Base-by-base conservation (phyloP, 495 filamentous ascomycete species). In the Penicillium subrubescens region DNA sequence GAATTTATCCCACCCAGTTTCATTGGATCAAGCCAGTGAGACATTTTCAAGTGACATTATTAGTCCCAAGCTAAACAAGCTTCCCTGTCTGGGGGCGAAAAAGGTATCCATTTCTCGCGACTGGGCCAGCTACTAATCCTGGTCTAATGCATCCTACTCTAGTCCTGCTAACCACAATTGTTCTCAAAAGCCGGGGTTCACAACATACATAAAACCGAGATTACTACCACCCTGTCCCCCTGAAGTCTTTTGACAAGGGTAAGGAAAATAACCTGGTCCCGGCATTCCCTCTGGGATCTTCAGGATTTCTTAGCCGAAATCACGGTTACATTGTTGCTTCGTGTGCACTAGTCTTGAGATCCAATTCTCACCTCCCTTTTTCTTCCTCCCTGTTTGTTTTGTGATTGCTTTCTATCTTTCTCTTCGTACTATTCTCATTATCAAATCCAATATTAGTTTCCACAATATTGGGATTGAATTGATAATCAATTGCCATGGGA, bases 121-220 rank as follows among this genome's bases (percentile, higher is more conserved):
- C 51, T 34, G 27, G 51, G 15, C n/a, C 31, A 15, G 51, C n/a
- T n/a, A 54, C 51, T 54, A 54, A 54, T 54, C 27, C 51, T 54
- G 51, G 27, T 10, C 31, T 54, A 29, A 34, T 54, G 51, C 51
- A 54, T 54, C 19, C 51, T 34, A 34, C 51, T 29, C 29, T 21
- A 15, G 14, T 19, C 29, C 27, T 12, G 14, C 31, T 19, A 29
- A 31, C 51, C 51, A 54, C 27, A 31, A 12, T 19, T 29, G 10
- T 3, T 6, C 31, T 33, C 2, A 0, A 8, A 33, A 29, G 25
- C 44, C 19, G 21, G 44, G 43, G 44, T 48, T 21, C 2, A 23
- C 19, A 48, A 23, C 44, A 25, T 48, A 21, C 44, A 25, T 48
- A 48, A 48, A 25, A 48, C 44, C 21, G 12, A 12, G 5, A 10